Evolutionary conservation across 1,284 basidiomycete species (phyloP).

Genomic region (Ganoderma lingzhi): DNA sequence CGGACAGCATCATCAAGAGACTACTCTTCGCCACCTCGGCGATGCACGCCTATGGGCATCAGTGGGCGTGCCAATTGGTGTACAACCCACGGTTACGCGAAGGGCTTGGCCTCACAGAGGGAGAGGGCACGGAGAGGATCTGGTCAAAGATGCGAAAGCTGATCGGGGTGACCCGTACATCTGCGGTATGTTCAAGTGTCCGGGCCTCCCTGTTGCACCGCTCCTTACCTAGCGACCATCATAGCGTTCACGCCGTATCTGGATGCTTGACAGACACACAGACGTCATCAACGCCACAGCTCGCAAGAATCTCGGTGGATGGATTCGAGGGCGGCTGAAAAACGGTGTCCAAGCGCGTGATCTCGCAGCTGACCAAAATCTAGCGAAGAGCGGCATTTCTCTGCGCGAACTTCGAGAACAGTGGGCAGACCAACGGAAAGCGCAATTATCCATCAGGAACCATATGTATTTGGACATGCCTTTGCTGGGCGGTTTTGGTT

Average conservation of each 20-base stretch:
- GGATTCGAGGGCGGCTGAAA: constrained; percentile 10
- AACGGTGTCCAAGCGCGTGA: constrained; percentile 4
- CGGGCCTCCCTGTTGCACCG: too few relatives aligned
- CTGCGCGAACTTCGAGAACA: constrained; percentile 35
- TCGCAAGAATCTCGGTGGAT: constrained; percentile 21
- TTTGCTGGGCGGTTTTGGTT: neutral
- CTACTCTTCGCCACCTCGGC: constrained; percentile 46
- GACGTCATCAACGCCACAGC: constrained; percentile 9
- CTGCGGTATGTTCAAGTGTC: constrained; percentile 33
- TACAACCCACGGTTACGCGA: constrained; percentile 44
- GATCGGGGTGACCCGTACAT: constrained; percentile 43
- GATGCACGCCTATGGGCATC: constrained; percentile 51
- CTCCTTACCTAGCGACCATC: too few relatives aligned
- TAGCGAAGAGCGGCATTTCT: constrained; percentile 21
- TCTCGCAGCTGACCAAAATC: neutral
- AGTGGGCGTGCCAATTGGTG: constrained; percentile 50
- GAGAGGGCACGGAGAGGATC: constrained; percentile 49
- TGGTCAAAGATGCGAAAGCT: constrained; percentile 40
- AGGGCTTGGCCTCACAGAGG: constrained; percentile 45
- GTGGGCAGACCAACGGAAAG: constrained; percentile 41
- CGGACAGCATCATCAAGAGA: constrained; percentile 27
- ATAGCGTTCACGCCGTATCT: constrained; percentile 16
- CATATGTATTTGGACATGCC: constrained; percentile 35
- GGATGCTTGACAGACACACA: constrained; percentile 22
- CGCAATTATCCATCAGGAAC: constrained; percentile 42